A percentile compares a stretch with the other conserved stretches of the same genome.
These are phyloP conservation scores for Escallonia rubra DNA, from an alignment of 129 eudicot genomes.

Conservation along the genomic window DNA sequence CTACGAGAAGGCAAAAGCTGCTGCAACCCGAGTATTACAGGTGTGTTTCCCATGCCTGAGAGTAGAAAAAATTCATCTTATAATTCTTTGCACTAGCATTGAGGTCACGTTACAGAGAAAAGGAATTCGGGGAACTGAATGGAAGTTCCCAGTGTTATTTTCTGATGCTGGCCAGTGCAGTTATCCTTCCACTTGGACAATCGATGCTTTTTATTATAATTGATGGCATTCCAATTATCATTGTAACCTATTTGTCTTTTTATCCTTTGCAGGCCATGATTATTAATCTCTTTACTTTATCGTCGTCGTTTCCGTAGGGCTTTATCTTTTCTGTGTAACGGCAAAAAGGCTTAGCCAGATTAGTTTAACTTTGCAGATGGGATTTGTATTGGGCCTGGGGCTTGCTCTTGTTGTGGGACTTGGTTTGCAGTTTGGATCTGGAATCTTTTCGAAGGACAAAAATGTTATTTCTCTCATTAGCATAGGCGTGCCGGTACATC, in stretches of 20 bases:
- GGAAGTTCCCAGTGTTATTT: not conserved
- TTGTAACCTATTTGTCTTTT: no score
- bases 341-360: not conserved
- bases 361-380: constrained; percentile 46
- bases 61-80: not conserved
- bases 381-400: constrained; percentile 60
- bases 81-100: not conserved
- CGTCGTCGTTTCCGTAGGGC: no score
- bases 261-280: no score
- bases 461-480: constrained; percentile 43
- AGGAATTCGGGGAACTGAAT: no score
- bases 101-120: no score
- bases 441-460: constrained; percentile 50
- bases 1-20: constrained; percentile 69
- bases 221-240: no score
- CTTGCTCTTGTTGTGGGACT: constrained; percentile 52
- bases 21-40: constrained; percentile 78
- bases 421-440: constrained; percentile 61
- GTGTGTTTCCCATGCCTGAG: constrained; percentile 13
- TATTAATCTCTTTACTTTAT: no score
- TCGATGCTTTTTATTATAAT: no score
- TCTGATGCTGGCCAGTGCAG: not conserved
- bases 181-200: no score
- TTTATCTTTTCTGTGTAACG: not conserved
- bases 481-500: constrained; percentile 59